Conservation (phyloP, 108 stramenopile genomes). For the Stephanodiscus minutulus region DNA sequence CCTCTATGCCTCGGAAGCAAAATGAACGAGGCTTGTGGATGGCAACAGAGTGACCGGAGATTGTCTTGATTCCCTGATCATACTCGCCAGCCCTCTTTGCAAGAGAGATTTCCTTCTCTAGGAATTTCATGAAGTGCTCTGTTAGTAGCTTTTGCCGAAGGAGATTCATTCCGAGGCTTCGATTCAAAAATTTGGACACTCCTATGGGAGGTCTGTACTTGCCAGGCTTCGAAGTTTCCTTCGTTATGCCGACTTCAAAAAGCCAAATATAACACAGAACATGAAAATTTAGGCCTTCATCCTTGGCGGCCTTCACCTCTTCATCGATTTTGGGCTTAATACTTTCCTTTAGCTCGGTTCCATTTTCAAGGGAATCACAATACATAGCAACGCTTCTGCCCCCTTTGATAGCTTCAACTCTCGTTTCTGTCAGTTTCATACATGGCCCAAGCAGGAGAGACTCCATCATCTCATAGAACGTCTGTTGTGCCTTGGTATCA, state of each 20-base stretch:
- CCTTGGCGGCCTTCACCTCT: conserved; percentile 35
- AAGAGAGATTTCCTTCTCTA: conserved; percentile 21
- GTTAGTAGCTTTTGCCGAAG: conserved; percentile 30
- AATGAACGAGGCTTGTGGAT: conserved; percentile 20
- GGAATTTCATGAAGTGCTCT: conserved; percentile 33
- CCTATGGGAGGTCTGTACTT: no score
- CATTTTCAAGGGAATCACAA: conserved; percentile 22
- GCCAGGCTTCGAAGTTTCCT: conserved; percentile 11
- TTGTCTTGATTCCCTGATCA: conserved; percentile 40
- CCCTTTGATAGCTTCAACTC: conserved; percentile 34
- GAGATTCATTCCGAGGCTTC: conserved; percentile 44
- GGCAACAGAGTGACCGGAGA: conserved; percentile 24
- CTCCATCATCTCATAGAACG: conserved; percentile 6
- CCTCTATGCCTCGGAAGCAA: conserved; percentile 34
- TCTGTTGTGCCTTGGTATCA: background rate
- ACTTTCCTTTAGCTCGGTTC: conserved; percentile 22
- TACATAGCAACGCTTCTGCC: conserved; percentile 25
- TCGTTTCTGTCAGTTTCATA: conserved; percentile 15
- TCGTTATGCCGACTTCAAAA: conserved; percentile 30
- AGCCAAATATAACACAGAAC: conserved; percentile 18
- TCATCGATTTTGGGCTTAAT: conserved; percentile 42
- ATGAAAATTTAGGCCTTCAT: conserved; percentile 42
- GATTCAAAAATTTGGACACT: conserved; percentile 48
- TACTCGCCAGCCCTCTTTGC: conserved; percentile 35
- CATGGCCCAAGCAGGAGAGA: background rate